phyloP scores from a whole-genome alignment of 1,139 yeast genomes.

The Ogataea hybrid region DNA sequence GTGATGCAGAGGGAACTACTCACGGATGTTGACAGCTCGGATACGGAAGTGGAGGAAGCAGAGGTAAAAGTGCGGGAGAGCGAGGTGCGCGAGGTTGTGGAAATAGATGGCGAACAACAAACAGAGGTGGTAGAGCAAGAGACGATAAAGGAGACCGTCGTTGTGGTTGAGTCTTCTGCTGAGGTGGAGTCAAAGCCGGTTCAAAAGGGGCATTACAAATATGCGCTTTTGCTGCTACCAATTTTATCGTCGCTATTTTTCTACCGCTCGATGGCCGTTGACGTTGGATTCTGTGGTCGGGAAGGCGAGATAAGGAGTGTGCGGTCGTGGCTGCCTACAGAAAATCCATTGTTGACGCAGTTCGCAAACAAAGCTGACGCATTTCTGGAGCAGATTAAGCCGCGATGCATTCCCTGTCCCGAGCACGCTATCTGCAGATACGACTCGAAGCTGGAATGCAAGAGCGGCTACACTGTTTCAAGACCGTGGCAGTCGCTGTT shows the following conservation, averaged over 20 bases:
- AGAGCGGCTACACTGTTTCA: slow-evolving; percentile 58
- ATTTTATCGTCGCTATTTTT: slow-evolving; percentile 1
- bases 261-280: slow-evolving; percentile 54
- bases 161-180: background rate
- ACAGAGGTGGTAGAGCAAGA: background rate
- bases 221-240: slow-evolving; percentile 1
- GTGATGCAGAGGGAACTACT: slow-evolving; percentile 1
- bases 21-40: slow-evolving; percentile 3
- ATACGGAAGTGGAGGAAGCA: slow-evolving; percentile 8
- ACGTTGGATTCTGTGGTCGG: slow-evolving; percentile 57
- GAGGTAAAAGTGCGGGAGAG: slow-evolving; percentile 1
- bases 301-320: slow-evolving; percentile 35
- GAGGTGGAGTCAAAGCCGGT: background rate
- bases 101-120: background rate
- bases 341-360: background rate
- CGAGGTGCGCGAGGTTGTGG: background rate
- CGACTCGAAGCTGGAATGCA: slow-evolving; percentile 59
- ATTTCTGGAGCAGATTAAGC: slow-evolving; percentile 30
- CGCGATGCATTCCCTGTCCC: slow-evolving; percentile 78
- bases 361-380: slow-evolving; percentile 1
- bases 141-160: background rate
- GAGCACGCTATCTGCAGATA: slow-evolving; percentile 74
- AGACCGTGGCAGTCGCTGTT: slow-evolving; percentile 56
- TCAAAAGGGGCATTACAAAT: background rate
- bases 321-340: background rate